A percentile compares a stretch with the other conserved stretches of the same genome.
Evolutionary conservation across 306 rosid genomes (phyloP).

Genomic region (Rosa lucieae): DNA sequence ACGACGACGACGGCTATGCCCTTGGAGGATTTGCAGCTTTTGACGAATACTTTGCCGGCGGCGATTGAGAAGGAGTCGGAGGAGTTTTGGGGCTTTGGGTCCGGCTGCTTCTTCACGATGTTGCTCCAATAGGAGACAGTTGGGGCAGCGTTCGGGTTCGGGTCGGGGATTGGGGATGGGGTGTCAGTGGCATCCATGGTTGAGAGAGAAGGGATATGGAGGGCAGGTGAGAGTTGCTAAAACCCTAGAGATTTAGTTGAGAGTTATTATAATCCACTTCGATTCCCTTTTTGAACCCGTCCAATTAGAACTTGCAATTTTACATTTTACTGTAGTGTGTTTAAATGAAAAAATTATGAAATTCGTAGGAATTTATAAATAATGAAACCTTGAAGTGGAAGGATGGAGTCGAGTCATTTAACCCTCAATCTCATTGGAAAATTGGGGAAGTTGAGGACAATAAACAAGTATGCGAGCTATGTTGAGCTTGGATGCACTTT

Average conservation of each 20-base stretch:
- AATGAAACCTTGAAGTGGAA: too few relatives aligned
- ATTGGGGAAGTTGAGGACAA: too few relatives aligned
- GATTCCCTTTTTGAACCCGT: too few relatives aligned
- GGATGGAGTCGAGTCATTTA: too few relatives aligned
- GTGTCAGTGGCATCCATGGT: conserved; percentile 46
- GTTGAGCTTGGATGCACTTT: too few relatives aligned
- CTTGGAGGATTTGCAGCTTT: conserved; percentile 52
- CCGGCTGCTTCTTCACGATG: conserved; percentile 51
- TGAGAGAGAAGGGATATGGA: background rate
- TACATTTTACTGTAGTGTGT: too few relatives aligned
- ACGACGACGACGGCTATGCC: conserved; percentile 77
- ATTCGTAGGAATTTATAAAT: too few relatives aligned
- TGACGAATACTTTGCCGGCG: conserved; percentile 37
- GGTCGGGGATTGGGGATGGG: conserved; percentile 6
- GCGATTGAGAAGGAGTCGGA: conserved; percentile 17
- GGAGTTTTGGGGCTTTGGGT: conserved; percentile 40
- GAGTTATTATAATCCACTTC: too few relatives aligned
- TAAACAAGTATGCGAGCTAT: too few relatives aligned
- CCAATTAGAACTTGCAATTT: too few relatives aligned
- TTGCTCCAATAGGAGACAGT: conserved; percentile 49
- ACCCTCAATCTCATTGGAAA: too few relatives aligned
- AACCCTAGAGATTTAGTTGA: conserved; percentile 28
- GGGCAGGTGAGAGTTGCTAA: conserved; percentile 2
- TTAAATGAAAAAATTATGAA: too few relatives aligned
- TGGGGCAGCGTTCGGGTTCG: background rate